phyloP scores from a whole-genome alignment of 2,329 filamentous ascomycete species.

The Exophiala aquamarina region DNA sequence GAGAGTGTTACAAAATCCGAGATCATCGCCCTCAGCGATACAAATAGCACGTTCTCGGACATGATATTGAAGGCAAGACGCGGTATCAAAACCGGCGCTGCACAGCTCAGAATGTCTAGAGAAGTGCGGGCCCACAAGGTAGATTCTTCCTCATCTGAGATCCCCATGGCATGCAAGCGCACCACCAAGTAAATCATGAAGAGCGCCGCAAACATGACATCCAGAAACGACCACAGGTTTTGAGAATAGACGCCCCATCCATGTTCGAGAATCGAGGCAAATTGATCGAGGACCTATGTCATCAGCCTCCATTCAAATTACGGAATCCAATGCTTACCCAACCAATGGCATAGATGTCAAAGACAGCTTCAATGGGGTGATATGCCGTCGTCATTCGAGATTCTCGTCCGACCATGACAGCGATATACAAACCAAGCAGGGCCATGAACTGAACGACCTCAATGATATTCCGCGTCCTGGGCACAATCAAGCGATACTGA shows the following conservation, averaged over 20 bases:
- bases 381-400: constrained; percentile 46
- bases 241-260: constrained; percentile 80
- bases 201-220: constrained; percentile 73
- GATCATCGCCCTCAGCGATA: constrained; percentile 81
- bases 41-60: constrained; percentile 80
- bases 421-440: constrained; percentile 67
- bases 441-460: constrained; percentile 73
- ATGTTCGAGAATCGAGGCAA: constrained; percentile 75
- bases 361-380: constrained; percentile 62
- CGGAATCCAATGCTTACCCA: constrained; percentile 56
- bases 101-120: constrained; percentile 61
- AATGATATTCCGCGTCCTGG: constrained; percentile 71
- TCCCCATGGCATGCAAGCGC: constrained; percentile 47
- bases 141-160: constrained; percentile 13
- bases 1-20: constrained; percentile 79
- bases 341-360: constrained; percentile 72
- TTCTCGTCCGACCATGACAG: constrained; percentile 69
- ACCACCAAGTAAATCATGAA: constrained; percentile 68
- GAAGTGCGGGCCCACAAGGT: constrained; percentile 17
- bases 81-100: constrained; percentile 73
- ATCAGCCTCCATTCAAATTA: too few species aligned
- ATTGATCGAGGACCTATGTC: constrained; percentile 61
- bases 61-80: constrained; percentile 79
- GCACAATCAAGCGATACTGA: constrained; percentile 81
- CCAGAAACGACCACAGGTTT: constrained; percentile 85